Conservation (phyloP, 495 filamentous ascomycete species). For the Annulohypoxylon moriforme region DNA sequence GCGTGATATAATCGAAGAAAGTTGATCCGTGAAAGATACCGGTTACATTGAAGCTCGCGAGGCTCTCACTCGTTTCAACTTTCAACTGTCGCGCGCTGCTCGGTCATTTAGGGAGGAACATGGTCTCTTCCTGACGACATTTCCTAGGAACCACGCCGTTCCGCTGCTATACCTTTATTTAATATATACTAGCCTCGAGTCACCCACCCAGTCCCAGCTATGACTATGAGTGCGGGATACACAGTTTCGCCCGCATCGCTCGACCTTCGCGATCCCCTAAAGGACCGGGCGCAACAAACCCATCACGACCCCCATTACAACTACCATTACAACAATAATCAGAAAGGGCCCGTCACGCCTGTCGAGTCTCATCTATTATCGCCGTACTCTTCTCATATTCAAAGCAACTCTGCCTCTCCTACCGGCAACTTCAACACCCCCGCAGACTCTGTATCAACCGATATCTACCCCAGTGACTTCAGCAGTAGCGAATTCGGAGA, state of each 20-base stretch:
- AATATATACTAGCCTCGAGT: slow-evolving; percentile 43
- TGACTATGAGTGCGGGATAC: slow-evolving; percentile 50
- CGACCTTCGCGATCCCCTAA: slow-evolving; percentile 43
- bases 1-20: slow-evolving; percentile 18
- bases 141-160: slow-evolving; percentile 33
- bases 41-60: slow-evolving; percentile 37
- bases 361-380: slow-evolving; percentile 50
- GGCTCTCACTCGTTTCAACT: slow-evolving; percentile 28
- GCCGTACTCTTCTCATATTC: slow-evolving; percentile 54
- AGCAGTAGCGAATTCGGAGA: slow-evolving; percentile 57
- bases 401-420: slow-evolving; percentile 56
- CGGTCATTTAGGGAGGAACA: slow-evolving; percentile 34
- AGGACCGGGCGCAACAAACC: slow-evolving; percentile 42
- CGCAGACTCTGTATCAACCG: slow-evolving; percentile 55
- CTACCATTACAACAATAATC: slow-evolving; percentile 35
- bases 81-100: slow-evolving; percentile 18
- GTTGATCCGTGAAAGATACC: slow-evolving; percentile 15
- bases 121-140: slow-evolving; percentile 37
- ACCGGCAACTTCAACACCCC: slow-evolving; percentile 54
- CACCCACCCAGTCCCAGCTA: slow-evolving; percentile 34
- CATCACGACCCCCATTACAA: slow-evolving; percentile 31
- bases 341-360: slow-evolving; percentile 42
- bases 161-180: slow-evolving; percentile 29
- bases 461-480: slow-evolving; percentile 56
- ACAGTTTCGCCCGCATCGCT: slow-evolving; percentile 50